These are phyloP conservation scores for Coemansia sp. DNA, from an alignment of 192 early-diverging fungal genomes.

Conservation along the genomic window DNA sequence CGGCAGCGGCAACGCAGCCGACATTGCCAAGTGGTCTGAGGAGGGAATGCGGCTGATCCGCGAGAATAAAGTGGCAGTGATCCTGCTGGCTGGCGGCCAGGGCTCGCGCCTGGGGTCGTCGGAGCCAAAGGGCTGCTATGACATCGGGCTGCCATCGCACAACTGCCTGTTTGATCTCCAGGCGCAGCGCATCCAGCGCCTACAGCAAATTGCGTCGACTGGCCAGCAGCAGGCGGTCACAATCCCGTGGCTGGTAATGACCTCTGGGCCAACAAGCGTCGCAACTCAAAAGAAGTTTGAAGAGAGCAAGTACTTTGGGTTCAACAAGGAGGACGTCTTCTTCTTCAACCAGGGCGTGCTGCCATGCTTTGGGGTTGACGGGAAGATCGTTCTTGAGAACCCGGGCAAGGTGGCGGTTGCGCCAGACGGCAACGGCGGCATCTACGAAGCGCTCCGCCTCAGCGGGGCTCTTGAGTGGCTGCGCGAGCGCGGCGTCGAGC, in stretches of 20 bases:
- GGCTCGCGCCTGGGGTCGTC: slow-evolving; percentile 80
- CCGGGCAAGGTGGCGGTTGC: slow-evolving; percentile 76
- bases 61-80: slow-evolving; percentile 87
- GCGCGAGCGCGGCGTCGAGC: slow-evolving; percentile 77
- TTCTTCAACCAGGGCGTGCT: slow-evolving; percentile 97
- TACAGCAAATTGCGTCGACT: slow-evolving; percentile 71
- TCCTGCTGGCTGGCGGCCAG: slow-evolving; percentile 91
- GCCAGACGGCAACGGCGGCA: slow-evolving; percentile 90
- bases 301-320: slow-evolving; percentile 83
- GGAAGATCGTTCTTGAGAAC: slow-evolving; percentile 88
- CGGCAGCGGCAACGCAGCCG: slow-evolving; percentile 51
- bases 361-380: slow-evolving; percentile 89
- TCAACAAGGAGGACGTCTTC: slow-evolving; percentile 78
- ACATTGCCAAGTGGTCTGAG: slow-evolving; percentile 66
- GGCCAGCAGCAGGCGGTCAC: slow-evolving; percentile 40
- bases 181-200: slow-evolving; percentile 84
- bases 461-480: slow-evolving; percentile 82
- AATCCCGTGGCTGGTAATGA: slow-evolving; percentile 99
- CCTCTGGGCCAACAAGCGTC: slow-evolving; percentile 85
- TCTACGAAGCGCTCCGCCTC: slow-evolving; percentile 87
- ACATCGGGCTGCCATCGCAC: slow-evolving; percentile 84
- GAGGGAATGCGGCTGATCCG: slow-evolving; percentile 78
- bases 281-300: slow-evolving; percentile 81
- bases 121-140: slow-evolving; percentile 91
- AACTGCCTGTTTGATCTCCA: slow-evolving; percentile 93